Percentiles rank a stretch among this genome's conserved stretches.
Evolutionary conservation across 176 grass and related monocot genomes (phyloP).

Genomic region (Chrysopogon serrulatus): DNA sequence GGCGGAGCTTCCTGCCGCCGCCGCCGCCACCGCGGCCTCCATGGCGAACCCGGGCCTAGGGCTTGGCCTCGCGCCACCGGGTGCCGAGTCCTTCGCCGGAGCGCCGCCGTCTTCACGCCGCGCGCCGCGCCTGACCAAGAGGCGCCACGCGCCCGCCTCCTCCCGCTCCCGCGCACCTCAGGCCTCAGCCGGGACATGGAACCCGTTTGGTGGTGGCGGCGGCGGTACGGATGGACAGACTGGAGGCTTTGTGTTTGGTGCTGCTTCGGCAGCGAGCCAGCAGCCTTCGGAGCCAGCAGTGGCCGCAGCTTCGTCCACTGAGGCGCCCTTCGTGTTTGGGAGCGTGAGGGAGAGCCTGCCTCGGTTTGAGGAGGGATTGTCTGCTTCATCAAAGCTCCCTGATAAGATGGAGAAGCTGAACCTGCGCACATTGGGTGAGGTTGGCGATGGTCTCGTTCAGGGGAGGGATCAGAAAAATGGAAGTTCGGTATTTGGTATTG

Average conservation of each 20-base stretch:
- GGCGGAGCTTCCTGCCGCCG: neutral
- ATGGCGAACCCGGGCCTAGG: constrained; percentile 42
- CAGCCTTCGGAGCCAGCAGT: neutral
- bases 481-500: constrained; percentile 16
- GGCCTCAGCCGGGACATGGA: constrained; percentile 26
- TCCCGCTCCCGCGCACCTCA: constrained; percentile 18
- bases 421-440: constrained; percentile 21
- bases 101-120: neutral
- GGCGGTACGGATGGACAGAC: constrained; percentile 4
- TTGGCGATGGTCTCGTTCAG: neutral
- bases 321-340: constrained; percentile 33
- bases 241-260: constrained; percentile 31
- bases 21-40: neutral
- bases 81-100: neutral
- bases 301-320: neutral
- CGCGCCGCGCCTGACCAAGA: constrained; percentile 33
- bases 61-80: constrained; percentile 21
- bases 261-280: constrained; percentile 2
- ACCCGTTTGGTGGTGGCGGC: constrained; percentile 29
- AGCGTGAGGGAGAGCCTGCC: constrained; percentile 41
- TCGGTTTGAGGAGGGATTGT: constrained; percentile 25
- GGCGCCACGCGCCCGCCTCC: constrained; percentile 19
- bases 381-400: constrained; percentile 24
- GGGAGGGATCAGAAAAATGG: neutral
- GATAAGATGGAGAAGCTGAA: constrained; percentile 59